Base-by-base conservation (phyloP, 1,139 yeast species). In the Magnusiomyces suaveolens region DNA sequence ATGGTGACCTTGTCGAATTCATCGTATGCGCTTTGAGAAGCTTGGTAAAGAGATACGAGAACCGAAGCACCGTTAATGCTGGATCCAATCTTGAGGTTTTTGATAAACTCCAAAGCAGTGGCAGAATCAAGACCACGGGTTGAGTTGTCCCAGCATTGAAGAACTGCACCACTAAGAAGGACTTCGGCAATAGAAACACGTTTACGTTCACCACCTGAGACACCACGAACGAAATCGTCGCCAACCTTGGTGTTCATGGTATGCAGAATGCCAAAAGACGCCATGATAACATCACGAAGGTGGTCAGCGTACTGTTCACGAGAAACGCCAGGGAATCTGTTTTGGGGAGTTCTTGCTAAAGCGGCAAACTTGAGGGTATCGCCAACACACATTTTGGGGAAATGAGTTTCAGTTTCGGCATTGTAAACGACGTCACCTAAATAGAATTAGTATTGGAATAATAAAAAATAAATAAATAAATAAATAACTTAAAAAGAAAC, bases 161-260 rank as follows among this genome's bases (percentile, higher is more conserved):
- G 68, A 50, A 81, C 74, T 14, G 84, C 80, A 33, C 83, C 81
- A 54, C 81, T 73, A n/a, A 81, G 72, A 43, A 81, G 71, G 2
- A 79, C 82, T 65, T 83, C 88, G 32, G 87, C 87, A 62, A 84
- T 82, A 3, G 89, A 83, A 24, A 84, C 92, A 70, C 92, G 81
- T 70, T 84, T 84, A 62, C 92, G 76, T 70, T 85, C 90, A 71
- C 94, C 92, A 63, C 94, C 94, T 50, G 90, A 83, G 38, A 85
- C 87, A 69, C 94, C 94, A 64, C 90, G 77, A 48, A 84, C 77
- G 56, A 76, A 78, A 62, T 84, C 87, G 64, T 80, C 77, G 54
- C 90, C 90, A 36, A 84, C 89, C 60, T 77, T 76, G 36, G 89
- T 83, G 65, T 82, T 75, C 57, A 77, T 74, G 16, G 87, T 82